Conservation (phyloP, 176 grass and related monocot genomes). For the Carex pumila region DNA sequence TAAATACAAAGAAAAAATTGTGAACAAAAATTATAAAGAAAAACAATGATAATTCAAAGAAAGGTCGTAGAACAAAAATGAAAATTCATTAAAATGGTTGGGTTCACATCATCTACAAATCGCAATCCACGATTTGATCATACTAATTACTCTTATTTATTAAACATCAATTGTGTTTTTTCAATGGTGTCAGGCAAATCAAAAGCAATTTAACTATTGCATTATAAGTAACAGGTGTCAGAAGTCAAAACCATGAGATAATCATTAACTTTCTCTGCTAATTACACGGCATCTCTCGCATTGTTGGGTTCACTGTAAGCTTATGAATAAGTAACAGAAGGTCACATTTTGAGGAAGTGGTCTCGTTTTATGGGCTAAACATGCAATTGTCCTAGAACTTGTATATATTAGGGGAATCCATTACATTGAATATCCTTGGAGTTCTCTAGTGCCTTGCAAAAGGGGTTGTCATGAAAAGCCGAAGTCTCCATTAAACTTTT, state of each 20-base stretch:
- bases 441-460: constrained; percentile 82
- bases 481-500: constrained; percentile 43
- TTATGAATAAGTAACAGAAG: not conserved
- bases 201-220: not conserved
- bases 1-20: not conserved
- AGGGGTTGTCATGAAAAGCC: constrained; percentile 82
- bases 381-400: constrained; percentile 1
- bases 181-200: not conserved
- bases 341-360: not conserved
- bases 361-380: not conserved
- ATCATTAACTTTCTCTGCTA: not conserved
- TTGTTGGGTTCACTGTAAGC: not conserved
- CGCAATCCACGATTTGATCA: not conserved
- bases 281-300: not conserved
- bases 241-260: not conserved
- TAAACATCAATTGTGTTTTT: not conserved
- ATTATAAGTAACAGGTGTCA: not conserved
- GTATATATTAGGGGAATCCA: constrained; percentile 1
- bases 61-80: not conserved
- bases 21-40: not conserved
- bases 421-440: constrained; percentile 89
- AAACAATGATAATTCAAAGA: not conserved
- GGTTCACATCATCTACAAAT: not conserved
- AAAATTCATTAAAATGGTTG: not conserved
- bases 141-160: not conserved